These are phyloP conservation scores for Citrus cavaleriei DNA, from an alignment of 345 rosid species.

Conservation along the genomic window DNA sequence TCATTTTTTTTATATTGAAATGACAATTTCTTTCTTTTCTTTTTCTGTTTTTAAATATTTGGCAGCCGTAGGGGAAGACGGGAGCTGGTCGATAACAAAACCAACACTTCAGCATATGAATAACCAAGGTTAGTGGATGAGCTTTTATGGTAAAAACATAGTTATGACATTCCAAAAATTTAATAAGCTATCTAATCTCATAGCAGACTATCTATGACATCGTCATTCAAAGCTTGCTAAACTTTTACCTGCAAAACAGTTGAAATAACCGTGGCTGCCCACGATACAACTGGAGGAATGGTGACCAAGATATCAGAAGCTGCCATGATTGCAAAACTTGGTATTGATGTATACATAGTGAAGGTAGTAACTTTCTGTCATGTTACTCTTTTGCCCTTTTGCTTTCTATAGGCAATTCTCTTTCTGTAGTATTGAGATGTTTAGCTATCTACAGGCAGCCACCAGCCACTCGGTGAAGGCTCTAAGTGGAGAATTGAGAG, in stretches of 20 bases:
- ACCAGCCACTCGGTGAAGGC: slow-evolving; percentile 71
- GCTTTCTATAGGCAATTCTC: background rate
- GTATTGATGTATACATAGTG: slow-evolving; percentile 85
- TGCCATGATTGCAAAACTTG: slow-evolving; percentile 83
- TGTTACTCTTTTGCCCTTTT: background rate
- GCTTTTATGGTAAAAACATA: background rate
- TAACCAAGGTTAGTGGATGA: slow-evolving; percentile 50
- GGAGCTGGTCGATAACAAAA: slow-evolving; percentile 70
- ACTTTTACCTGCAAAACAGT: slow-evolving; percentile 39
- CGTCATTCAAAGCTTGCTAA: background rate
- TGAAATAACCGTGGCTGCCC: slow-evolving; percentile 74
- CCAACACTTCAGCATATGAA: slow-evolving; percentile 40
- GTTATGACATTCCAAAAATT: background rate
- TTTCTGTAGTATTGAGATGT: background rate
- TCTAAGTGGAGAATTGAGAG: slow-evolving; percentile 52
- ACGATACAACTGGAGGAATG: slow-evolving; percentile 97
- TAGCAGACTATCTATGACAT: background rate
- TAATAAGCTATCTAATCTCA: background rate
- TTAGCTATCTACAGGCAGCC: slow-evolving; percentile 49
- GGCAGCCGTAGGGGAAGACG: slow-evolving; percentile 75
- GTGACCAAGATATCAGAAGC: slow-evolving; percentile 85
- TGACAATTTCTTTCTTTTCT: background rate
- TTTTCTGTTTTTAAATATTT: background rate
- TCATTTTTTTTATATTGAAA: background rate
- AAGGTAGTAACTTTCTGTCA: slow-evolving; percentile 37